Evolutionary conservation across 768 basidiomycete genomes (phyloP).

Genomic region (Boletellus emodensis): DNA sequence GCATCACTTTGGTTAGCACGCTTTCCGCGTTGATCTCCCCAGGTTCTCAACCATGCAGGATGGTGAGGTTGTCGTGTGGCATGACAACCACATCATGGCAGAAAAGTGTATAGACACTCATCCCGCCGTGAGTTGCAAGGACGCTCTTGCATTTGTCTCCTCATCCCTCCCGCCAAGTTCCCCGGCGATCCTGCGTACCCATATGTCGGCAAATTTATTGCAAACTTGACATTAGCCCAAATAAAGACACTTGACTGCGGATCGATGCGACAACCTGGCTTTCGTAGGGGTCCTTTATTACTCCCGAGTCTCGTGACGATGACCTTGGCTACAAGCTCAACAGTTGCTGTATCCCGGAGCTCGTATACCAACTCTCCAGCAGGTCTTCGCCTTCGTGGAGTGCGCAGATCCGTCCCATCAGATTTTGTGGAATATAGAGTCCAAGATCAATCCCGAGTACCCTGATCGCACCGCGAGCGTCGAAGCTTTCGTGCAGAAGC

Average conservation of each 20-base stretch:
- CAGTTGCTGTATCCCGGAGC: slow-evolving; percentile 65
- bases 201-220: slow-evolving; percentile 73
- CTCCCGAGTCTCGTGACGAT: neutral
- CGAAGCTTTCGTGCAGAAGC: slow-evolving; percentile 58
- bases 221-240: slow-evolving; percentile 76
- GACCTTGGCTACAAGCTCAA: slow-evolving; percentile 39
- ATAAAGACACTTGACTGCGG: slow-evolving; percentile 80
- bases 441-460: slow-evolving; percentile 59
- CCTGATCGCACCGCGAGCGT: slow-evolving; percentile 51
- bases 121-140: slow-evolving; percentile 47
- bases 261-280: slow-evolving; percentile 54
- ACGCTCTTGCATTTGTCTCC: neutral
- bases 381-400: slow-evolving; percentile 71
- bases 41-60: slow-evolving; percentile 44
- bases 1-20: slow-evolving; percentile 57
- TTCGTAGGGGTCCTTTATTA: slow-evolving; percentile 43
- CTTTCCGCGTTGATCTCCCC: neutral
- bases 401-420: slow-evolving; percentile 65
- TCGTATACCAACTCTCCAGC: slow-evolving; percentile 67
- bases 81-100: slow-evolving; percentile 62
- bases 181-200: slow-evolving; percentile 59
- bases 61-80: slow-evolving; percentile 75
- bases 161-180: slow-evolving; percentile 35
- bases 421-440: slow-evolving; percentile 76
- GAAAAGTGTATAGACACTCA: slow-evolving; percentile 67